phyloP scores from a whole-genome alignment of 805 yeast genomes.

The Kockiozyma suomiensis region DNA sequence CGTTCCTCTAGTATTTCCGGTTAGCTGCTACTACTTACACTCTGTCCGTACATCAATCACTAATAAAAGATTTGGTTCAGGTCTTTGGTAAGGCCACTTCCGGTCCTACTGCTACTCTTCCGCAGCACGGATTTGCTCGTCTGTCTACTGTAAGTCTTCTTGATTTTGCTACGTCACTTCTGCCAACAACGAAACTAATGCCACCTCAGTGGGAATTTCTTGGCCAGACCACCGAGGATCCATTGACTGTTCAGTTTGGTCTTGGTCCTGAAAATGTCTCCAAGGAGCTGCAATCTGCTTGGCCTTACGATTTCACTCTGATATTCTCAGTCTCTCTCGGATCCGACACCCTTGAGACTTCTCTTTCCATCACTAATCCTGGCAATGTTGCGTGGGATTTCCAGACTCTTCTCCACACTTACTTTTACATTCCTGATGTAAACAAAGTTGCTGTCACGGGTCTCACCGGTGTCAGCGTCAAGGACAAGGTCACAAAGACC shows the following conservation, averaged over 20 bases:
- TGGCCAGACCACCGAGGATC: slow-evolving; percentile 72
- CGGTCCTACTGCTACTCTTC: slow-evolving; percentile 65
- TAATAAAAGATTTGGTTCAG: slow-evolving; percentile 8
- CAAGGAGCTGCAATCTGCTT: slow-evolving; percentile 57
- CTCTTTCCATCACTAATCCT: slow-evolving; percentile 74
- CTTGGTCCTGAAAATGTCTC: slow-evolving; percentile 83
- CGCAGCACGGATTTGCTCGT: slow-evolving; percentile 97
- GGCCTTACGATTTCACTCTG: slow-evolving; percentile 78
- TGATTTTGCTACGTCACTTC: no score
- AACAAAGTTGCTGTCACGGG: slow-evolving; percentile 78
- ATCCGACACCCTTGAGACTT: slow-evolving; percentile 61
- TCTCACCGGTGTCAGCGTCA: slow-evolving; percentile 68
- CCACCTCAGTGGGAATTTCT: slow-evolving; percentile 75
- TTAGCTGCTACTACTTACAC: slow-evolving; percentile 11
- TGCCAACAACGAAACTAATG: background rate
- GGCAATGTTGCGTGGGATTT: slow-evolving; percentile 71
- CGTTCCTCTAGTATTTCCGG: slow-evolving; percentile 94
- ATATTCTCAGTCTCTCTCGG: slow-evolving; percentile 67
- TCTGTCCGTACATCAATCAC: background rate
- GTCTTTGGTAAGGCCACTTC: slow-evolving; percentile 65
- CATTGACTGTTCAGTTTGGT: slow-evolving; percentile 87
- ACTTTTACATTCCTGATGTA: slow-evolving; percentile 72
- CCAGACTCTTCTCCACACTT: slow-evolving; percentile 95
- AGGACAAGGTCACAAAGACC: slow-evolving; percentile 72
- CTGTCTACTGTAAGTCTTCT: slow-evolving; percentile 51